Percentiles rank a stretch among this genome's conserved stretches.
These are phyloP conservation scores for Entomophthora muscae DNA, from an alignment of 371 early-diverging fungal species.

Conservation along the genomic window DNA sequence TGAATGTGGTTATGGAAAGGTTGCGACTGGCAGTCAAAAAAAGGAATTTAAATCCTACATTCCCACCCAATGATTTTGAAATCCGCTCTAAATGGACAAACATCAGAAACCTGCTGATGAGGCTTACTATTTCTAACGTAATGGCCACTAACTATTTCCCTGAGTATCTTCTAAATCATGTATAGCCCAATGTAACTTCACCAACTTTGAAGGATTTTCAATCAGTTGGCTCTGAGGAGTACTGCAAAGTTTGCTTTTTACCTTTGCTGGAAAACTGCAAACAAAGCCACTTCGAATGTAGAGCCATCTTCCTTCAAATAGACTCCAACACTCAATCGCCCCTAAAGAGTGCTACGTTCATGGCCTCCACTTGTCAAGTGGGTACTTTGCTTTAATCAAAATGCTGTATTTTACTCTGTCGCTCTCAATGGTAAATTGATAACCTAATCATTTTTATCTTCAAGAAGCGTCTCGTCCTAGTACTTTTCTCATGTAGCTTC, in stretches of 20 bases:
- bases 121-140: background rate
- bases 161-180: background rate
- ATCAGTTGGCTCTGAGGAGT: background rate
- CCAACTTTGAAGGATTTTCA: background rate
- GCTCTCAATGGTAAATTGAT: no score
- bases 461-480: no score
- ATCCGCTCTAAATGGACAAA: background rate
- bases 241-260: background rate
- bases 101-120: background rate
- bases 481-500: no score
- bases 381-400: background rate
- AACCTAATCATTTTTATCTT: no score
- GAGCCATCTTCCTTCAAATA: background rate
- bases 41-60: background rate
- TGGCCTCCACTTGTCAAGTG: background rate
- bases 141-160: background rate
- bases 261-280: background rate
- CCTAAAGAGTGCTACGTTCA: background rate
- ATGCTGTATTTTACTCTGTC: no score
- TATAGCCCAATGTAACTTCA: background rate
- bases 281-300: background rate
- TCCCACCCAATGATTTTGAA: background rate
- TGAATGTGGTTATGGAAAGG: background rate
- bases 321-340: background rate
- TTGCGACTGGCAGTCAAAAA: background rate